Percentiles rank a stretch among this genome's conserved stretches.
phyloP scores from a whole-genome alignment of 2,329 filamentous ascomycete species.

The Cercospora canescens region DNA sequence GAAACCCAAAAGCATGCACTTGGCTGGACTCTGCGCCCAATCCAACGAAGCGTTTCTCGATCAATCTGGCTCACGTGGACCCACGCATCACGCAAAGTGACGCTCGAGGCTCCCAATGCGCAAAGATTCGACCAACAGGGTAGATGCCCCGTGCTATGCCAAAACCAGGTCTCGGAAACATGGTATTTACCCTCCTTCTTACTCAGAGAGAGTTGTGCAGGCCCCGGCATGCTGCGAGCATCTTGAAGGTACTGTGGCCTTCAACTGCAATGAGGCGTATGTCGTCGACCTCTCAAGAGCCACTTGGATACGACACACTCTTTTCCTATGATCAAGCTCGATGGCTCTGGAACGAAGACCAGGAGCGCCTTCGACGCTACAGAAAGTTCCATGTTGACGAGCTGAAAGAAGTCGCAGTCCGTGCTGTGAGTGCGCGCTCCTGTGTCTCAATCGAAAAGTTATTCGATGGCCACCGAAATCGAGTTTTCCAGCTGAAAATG shows the following conservation, averaged over 20 bases:
- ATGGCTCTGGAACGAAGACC: constrained; percentile 41
- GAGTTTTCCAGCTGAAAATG: constrained; percentile 29
- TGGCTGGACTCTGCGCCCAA: no score
- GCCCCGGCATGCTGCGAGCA: no score
- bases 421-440: constrained; percentile 31
- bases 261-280: neutral
- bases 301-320: neutral
- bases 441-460: constrained; percentile 39
- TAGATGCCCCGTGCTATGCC: no score
- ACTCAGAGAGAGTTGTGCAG: no score
- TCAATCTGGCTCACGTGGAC: no score
- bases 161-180: no score
- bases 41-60: no score
- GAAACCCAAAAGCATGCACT: no score
- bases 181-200: neutral
- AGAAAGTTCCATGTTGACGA: constrained; percentile 37
- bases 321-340: constrained; percentile 35
- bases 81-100: no score
- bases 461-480: constrained; percentile 32
- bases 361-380: constrained; percentile 35
- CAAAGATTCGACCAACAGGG: no score
- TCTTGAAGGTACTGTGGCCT: neutral
- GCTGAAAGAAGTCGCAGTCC: constrained; percentile 36
- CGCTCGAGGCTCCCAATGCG: no score
- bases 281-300: neutral